These are phyloP conservation scores for Aspergillus terreus DNA, from an alignment of 2,329 filamentous ascomycete genomes.

Conservation along the genomic window DNA sequence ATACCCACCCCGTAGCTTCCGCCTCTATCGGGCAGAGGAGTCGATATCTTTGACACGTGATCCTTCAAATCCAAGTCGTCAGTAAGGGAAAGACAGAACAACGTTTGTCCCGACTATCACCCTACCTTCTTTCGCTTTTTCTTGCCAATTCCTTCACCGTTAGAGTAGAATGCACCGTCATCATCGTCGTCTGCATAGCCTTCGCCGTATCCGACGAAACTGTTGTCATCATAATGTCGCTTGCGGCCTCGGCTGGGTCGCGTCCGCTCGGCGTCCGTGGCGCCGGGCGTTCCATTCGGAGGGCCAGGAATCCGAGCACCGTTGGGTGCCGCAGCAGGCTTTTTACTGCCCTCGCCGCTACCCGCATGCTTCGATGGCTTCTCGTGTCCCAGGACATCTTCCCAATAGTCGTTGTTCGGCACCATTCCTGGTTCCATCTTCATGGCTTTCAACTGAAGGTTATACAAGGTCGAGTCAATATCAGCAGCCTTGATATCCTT, in stretches of 20 bases:
- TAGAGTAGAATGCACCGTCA: constrained; percentile 42
- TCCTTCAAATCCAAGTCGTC: constrained; percentile 28
- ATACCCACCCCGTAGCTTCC: constrained; percentile 44
- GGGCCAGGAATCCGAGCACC: constrained; percentile 22
- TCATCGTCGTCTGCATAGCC: constrained; percentile 49
- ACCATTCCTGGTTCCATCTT: constrained; percentile 46
- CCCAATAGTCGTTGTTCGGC: constrained; percentile 47
- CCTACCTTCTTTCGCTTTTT: constrained; percentile 50
- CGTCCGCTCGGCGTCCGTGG: constrained; percentile 31
- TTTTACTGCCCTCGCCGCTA: constrained; percentile 29
- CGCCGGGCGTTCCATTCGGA: constrained; percentile 24
- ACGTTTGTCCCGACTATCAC: constrained; percentile 1
- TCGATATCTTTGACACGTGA: constrained; percentile 38
- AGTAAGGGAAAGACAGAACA: constrained; percentile 5
- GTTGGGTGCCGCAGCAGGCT: constrained; percentile 21
- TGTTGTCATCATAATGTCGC: constrained; percentile 50
- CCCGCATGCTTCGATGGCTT: constrained; percentile 37
- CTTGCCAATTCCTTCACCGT: constrained; percentile 40
- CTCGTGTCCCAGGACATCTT: constrained; percentile 47
- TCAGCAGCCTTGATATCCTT: constrained; percentile 45
- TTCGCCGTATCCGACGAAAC: constrained; percentile 50
- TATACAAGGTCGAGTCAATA: constrained; percentile 39
- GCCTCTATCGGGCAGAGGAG: constrained; percentile 36
- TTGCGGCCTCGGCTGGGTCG: constrained; percentile 47
- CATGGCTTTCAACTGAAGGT: constrained; percentile 43